Percentiles rank a stretch among this genome's conserved stretches.
These are phyloP conservation scores for Themeda triandra DNA, from an alignment of 176 grass and related monocot species.

Conservation along the genomic window DNA sequence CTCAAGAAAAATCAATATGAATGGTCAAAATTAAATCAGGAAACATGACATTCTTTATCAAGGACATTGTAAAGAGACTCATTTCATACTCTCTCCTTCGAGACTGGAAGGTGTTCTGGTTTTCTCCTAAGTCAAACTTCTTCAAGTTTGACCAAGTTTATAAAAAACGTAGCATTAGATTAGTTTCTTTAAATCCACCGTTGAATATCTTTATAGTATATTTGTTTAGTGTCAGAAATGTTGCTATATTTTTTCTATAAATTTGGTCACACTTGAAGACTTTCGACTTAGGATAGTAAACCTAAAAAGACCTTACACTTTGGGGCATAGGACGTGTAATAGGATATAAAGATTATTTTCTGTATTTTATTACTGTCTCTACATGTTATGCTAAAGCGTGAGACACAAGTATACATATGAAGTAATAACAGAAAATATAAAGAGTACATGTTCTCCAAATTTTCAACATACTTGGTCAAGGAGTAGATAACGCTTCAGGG, in stretches of 20 bases:
- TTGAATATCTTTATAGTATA: too few species aligned
- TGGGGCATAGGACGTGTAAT: background rate
- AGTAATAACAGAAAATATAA: slow-evolving; percentile 7
- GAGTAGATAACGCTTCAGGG: slow-evolving; percentile 92
- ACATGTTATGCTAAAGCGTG: slow-evolving; percentile 17
- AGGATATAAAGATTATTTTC: background rate
- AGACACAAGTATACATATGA: background rate
- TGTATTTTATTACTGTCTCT: slow-evolving; percentile 2
- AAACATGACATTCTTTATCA: background rate
- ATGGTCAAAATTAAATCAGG: slow-evolving; percentile 22
- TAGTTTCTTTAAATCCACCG: too few species aligned
- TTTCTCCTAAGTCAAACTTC: too few species aligned
- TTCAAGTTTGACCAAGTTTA: too few species aligned
- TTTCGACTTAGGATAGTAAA: too few species aligned
- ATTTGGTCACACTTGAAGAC: too few species aligned
- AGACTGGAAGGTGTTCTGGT: too few species aligned
- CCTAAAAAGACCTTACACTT: too few species aligned
- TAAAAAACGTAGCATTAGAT: too few species aligned
- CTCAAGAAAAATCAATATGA: slow-evolving; percentile 16
- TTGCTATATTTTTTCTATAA: too few species aligned
- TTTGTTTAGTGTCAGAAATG: too few species aligned
- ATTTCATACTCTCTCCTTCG: background rate
- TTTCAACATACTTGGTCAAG: slow-evolving; percentile 74
- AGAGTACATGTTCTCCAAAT: slow-evolving; percentile 11
- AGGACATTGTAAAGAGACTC: background rate